Evolutionary conservation across 495 filamentous ascomycete genomes (phyloP).

Genomic region (Xylaria telfairii): DNA sequence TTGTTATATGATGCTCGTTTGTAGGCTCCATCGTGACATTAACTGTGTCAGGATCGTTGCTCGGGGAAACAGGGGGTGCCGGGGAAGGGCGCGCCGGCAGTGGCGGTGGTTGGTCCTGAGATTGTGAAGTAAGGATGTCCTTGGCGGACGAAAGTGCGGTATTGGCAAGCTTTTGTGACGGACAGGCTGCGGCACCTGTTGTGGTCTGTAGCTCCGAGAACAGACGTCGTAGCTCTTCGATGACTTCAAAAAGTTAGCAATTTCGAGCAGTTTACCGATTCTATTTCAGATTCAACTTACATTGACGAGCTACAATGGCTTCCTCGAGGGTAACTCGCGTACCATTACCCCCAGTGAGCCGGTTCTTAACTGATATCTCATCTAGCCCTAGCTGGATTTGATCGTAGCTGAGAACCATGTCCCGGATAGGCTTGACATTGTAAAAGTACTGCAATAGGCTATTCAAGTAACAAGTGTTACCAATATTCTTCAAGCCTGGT

Average conservation of each 20-base stretch:
- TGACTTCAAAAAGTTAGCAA: constrained; percentile 32
- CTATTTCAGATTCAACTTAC: constrained; percentile 26
- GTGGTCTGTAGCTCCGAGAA: constrained; percentile 74
- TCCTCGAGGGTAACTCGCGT: constrained; percentile 45
- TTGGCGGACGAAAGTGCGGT: constrained; percentile 63
- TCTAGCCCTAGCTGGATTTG: constrained; percentile 65
- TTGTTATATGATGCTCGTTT: constrained; percentile 39
- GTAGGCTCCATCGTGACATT: constrained; percentile 36
- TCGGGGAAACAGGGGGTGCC: constrained; percentile 27
- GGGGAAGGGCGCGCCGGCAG: constrained; percentile 43
- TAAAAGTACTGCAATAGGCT: constrained; percentile 96
- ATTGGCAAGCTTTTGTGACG: constrained; percentile 80
- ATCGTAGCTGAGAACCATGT: constrained; percentile 79
- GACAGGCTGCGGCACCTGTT: constrained; percentile 61
- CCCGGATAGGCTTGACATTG: constrained; percentile 79
- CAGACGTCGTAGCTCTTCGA: constrained; percentile 50
- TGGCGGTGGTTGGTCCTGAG: constrained; percentile 36
- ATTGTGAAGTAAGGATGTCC: constrained; percentile 35
- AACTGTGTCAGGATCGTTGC: constrained; percentile 22
- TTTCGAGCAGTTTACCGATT: neutral
- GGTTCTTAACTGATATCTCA: constrained; percentile 62
- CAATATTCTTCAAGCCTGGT: constrained; percentile 82
- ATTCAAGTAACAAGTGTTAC: constrained; percentile 98
- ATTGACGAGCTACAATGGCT: constrained; percentile 49
- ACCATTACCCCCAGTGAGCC: constrained; percentile 64